Base-by-base conservation (phyloP, 352 stramenopile species). In the Phytophthora rubi region DNA sequence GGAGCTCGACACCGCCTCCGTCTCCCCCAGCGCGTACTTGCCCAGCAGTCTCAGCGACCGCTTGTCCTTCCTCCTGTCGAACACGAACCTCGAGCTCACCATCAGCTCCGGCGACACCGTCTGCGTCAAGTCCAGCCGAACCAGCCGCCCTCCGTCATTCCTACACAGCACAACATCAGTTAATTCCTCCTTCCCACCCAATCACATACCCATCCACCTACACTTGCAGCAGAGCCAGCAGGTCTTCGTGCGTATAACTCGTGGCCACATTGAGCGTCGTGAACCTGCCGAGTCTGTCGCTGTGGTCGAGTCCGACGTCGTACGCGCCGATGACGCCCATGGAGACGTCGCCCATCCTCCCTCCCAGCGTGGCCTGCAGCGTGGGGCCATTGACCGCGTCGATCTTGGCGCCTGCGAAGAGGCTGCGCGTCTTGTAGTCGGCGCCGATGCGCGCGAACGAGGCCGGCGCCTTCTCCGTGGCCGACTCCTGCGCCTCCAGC, bases 331-430 rank as follows among this genome's bases (percentile, higher is more conserved):
- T 67, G 7, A 86, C 56, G 0, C 82, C 86, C 3, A 90, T 12
- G 0, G 77, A 74, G 18, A 90, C 26, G 8, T 80, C 68, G 61
- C 83, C 84, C 18, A 88, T 16, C 12, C 72, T 80, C 0, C 73
- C 83, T 30, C 84, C 84, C 35, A 83, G 56, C 23, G 84, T 91
- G 4, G 76, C 83, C 54, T 92, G 73, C 30, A 94, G 65, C 44
- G 86, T 94, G 15, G 86, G 86, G 5, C 86, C 86, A 73, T 94
- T 94, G 0, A 94, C 86, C 10, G 84, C 84, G 59, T 94, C 86
- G 53, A 94, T 91, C 62, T 91, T 91, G 28, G 79, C 79, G 21
- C 83, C 86, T 13, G 76, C 83, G 59, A 92, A 92, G 0, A 82
- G 18, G 21, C 54, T 53, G 1, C 32, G 39, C 37, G 83, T 76